A percentile compares a stretch with the other conserved stretches of the same genome.
phyloP scores from a whole-genome alignment of 192 early-diverging fungal genomes.

The Backusella tarrabulga region DNA sequence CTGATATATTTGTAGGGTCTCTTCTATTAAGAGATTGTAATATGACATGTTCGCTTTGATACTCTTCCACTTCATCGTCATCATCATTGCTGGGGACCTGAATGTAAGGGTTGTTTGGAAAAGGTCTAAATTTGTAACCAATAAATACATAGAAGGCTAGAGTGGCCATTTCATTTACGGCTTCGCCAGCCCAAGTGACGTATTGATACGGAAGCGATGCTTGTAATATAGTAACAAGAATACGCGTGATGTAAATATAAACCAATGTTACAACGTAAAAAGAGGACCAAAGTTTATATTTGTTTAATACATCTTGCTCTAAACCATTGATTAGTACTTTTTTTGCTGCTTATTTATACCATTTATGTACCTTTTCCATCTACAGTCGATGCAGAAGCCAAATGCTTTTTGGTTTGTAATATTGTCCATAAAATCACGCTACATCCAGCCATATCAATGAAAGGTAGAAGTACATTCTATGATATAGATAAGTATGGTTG shows the following conservation, averaged over 20 bases:
- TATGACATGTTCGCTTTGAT: background rate
- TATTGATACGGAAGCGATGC: constrained; percentile 49
- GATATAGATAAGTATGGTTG: background rate
- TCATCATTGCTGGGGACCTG: background rate
- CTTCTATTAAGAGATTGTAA: background rate
- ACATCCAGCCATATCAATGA: constrained; percentile 47
- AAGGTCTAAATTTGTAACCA: constrained; percentile 54
- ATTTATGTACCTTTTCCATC: constrained; percentile 50
- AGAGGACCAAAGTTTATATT: constrained; percentile 54
- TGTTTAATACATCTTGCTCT: constrained; percentile 45
- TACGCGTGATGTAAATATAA: constrained; percentile 51
- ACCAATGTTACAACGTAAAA: constrained; percentile 52
- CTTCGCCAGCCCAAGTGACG: constrained; percentile 49
- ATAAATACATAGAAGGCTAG: constrained; percentile 48
- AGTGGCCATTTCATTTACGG: constrained; percentile 45
- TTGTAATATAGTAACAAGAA: constrained; percentile 46
- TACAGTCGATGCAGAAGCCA: constrained; percentile 41
- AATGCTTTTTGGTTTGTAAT: constrained; percentile 49
- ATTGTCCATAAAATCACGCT: constrained; percentile 51
- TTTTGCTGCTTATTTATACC: background rate
- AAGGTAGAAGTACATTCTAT: constrained; percentile 39
- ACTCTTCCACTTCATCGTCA: background rate
- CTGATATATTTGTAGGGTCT: background rate
- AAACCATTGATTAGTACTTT: background rate
- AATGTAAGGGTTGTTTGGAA: constrained; percentile 50